These are phyloP conservation scores for Cladosporium sp. DNA, from an alignment of 2,329 filamentous ascomycete species.

Conservation along the genomic window DNA sequence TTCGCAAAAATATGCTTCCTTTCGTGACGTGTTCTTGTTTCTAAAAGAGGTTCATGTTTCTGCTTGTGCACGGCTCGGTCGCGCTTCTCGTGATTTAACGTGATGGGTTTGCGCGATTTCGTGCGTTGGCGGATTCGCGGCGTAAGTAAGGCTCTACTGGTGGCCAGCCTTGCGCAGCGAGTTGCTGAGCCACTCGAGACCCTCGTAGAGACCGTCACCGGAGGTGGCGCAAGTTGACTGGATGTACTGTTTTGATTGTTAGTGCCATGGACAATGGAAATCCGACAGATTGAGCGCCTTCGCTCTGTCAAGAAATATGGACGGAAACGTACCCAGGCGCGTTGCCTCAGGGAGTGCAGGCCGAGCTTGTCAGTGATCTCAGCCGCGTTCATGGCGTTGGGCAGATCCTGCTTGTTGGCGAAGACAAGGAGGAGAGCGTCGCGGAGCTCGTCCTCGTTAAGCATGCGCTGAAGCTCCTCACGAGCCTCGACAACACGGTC, in stretches of 20 bases:
- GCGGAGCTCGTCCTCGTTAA: slow-evolving; percentile 97
- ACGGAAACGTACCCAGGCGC: slow-evolving; percentile 78
- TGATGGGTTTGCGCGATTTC: slow-evolving; percentile 8
- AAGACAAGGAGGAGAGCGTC: slow-evolving; percentile 92
- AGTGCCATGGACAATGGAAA: background rate
- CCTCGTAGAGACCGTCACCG: slow-evolving; percentile 98
- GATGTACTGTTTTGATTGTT: slow-evolving; percentile 63
- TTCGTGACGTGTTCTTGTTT: slow-evolving; percentile 10
- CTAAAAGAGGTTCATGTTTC: background rate
- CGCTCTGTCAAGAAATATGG: background rate
- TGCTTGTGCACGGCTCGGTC: background rate
- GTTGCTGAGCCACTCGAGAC: slow-evolving; percentile 65
- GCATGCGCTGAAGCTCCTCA: slow-evolving; percentile 91
- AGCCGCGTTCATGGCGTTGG: slow-evolving; percentile 97
- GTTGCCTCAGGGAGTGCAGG: slow-evolving; percentile 97
- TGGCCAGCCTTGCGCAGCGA: slow-evolving; percentile 51
- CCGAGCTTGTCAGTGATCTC: slow-evolving; percentile 99
- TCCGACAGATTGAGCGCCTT: background rate
- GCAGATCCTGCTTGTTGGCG: slow-evolving; percentile 97
- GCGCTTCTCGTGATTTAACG: slow-evolving; percentile 10
- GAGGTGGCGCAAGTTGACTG: slow-evolving; percentile 99
- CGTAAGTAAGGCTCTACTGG: slow-evolving; percentile 32
- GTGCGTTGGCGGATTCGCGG: slow-evolving; percentile 10
- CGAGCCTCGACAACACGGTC: slow-evolving; percentile 87
- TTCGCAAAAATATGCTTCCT: slow-evolving; percentile 8